Evolutionary conservation across 306 rosid genomes (phyloP).

Genomic region (Vigna mungo): DNA sequence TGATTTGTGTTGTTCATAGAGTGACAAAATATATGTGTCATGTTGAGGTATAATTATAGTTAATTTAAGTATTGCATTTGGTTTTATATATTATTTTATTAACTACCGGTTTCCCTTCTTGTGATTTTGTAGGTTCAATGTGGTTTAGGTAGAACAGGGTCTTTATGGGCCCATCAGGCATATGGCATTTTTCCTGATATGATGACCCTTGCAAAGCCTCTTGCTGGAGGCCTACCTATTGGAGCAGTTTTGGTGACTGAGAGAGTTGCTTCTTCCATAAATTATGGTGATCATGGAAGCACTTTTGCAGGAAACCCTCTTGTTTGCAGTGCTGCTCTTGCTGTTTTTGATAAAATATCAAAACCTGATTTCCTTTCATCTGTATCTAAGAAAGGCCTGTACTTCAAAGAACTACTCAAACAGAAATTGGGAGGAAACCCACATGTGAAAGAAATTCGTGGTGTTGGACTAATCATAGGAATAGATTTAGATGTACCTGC

Average conservation of each 20-base stretch:
- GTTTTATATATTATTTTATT: background rate
- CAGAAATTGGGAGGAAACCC: slow-evolving; percentile 72
- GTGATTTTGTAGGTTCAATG: slow-evolving; percentile 75
- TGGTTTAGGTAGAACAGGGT: slow-evolving; percentile 89
- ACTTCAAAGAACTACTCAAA: slow-evolving; percentile 70
- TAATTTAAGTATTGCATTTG: background rate
- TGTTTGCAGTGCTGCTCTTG: slow-evolving; percentile 74
- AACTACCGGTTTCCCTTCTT: background rate
- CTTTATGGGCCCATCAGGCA: slow-evolving; percentile 88
- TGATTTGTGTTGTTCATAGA: background rate
- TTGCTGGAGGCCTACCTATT: slow-evolving; percentile 94
- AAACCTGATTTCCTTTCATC: slow-evolving; percentile 63
- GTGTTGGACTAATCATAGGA: slow-evolving; percentile 80
- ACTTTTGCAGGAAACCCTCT: slow-evolving; percentile 89
- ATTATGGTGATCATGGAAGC: slow-evolving; percentile 91
- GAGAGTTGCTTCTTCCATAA: slow-evolving; percentile 74
- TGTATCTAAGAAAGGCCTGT: slow-evolving; percentile 71
- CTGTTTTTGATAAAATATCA: slow-evolving; percentile 77
- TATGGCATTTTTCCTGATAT: slow-evolving; percentile 81
- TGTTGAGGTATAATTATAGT: background rate
- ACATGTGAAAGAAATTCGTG: slow-evolving; percentile 79
- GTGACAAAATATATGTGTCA: background rate
- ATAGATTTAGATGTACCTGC: slow-evolving; percentile 81
- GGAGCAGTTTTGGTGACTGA: slow-evolving; percentile 86
- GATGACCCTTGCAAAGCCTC: slow-evolving; percentile 97